A percentile compares a stretch with the other conserved stretches of the same genome.
Conservation (phyloP, 2,329 filamentous ascomycete genomes). For the Neospermospora avenae region DNA sequence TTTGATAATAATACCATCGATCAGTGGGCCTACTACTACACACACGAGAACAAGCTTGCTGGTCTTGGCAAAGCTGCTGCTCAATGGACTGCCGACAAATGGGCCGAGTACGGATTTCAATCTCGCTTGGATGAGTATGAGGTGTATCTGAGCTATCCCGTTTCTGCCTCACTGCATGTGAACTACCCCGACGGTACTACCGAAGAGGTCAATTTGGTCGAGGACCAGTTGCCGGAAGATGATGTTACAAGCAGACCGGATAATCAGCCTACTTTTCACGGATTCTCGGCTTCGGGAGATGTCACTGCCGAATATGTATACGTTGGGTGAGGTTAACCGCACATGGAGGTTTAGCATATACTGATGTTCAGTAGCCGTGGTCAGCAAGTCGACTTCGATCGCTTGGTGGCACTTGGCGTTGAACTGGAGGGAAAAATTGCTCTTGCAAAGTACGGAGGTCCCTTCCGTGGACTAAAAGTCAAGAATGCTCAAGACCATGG, state of each 20-base stretch:
- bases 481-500: conserved; percentile 85
- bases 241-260: conserved; percentile 66
- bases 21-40: not conserved
- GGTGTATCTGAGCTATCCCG: conserved; percentile 59
- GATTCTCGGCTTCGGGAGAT: conserved; percentile 85
- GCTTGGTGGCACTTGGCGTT: not conserved
- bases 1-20: conserved; percentile 1
- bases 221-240: conserved; percentile 78
- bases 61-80: not conserved
- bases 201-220: conserved; percentile 69
- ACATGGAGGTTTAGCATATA: not conserved
- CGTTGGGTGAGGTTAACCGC: conserved; percentile 4
- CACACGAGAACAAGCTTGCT: not conserved
- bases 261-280: conserved; percentile 85
- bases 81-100: conserved; percentile 1
- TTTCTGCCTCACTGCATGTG: conserved; percentile 51
- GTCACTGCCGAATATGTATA: conserved; percentile 41
- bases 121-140: conserved; percentile 42
- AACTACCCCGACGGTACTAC: conserved; percentile 41
- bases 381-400: conserved; percentile 50
- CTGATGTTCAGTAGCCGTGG: conserved; percentile 50
- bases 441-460: conserved; percentile 73
- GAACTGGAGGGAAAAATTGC: conserved; percentile 70
- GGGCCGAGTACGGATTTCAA: conserved; percentile 9
- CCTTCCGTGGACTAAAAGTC: conserved; percentile 85